Evolutionary conservation across 2,329 filamentous ascomycete genomes (phyloP), one percentile per base, ranked within the genome.

Genomic region (Arthrobotrys musiformis): DNA sequence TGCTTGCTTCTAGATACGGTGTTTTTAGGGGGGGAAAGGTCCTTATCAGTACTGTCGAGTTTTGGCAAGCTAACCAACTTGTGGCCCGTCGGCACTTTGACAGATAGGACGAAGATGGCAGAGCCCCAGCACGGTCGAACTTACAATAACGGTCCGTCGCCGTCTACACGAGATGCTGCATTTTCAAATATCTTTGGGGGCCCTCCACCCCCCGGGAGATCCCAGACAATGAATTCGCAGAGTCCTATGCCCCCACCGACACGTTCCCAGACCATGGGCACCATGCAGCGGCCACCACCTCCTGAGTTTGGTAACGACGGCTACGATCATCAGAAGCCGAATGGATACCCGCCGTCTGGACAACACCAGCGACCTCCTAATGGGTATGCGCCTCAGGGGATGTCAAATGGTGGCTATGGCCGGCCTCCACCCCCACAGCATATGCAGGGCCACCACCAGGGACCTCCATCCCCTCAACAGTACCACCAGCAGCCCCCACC

Each of bases 171-270:
- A 85, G 94, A 99, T 89, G 93, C 93, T 80, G 95, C 94, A 80
- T 99, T 96, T 84, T 93, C 92, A 80, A 94, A 94, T 85, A 98
- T 98, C 83, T 99, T 98, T 83, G 95, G 94, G 81, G 90, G 90
- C 79, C 88, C 92, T 79, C 93, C 93, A 79, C 93, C 93, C 54
- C 89, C 92, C 52, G 94, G 94, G 73, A 91, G 95, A 83, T 96
- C 94, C 72, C 94, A 97, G 82, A 97, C 94, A 26, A 97, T 98
- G 93, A 95, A 91, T 79, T 93, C 92, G 69, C 90, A 93, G 79
- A 88, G 91, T 33, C 85, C 86, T 74, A 89, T 88, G 69, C 85
- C 83, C 60, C 84, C 70, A 40, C 74, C 70, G 4, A 62, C 78
- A 46, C 72, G 79, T 28, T 79, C 80, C 37, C 76, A 78, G 62